These are phyloP conservation scores for Camellia oleifera DNA, from an alignment of 179 eudicot genomes.

Conservation along the genomic window DNA sequence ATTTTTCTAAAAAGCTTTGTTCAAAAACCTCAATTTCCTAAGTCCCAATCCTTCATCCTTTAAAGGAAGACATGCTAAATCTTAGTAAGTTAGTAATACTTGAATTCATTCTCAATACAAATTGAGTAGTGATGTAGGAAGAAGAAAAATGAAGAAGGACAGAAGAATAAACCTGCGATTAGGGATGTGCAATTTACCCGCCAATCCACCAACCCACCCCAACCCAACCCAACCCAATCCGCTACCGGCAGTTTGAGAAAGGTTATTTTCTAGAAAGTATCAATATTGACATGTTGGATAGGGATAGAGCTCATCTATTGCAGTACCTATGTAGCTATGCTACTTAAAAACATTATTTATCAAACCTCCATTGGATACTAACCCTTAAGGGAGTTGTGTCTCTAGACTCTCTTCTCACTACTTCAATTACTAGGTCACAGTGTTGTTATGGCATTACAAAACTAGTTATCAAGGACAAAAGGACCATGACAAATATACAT, in stretches of 20 bases:
- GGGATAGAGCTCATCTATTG: neutral
- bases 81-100: neutral
- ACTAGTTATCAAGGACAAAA: neutral
- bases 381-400: neutral
- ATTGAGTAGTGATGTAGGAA: too few species aligned
- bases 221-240: too few species aligned
- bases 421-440: neutral
- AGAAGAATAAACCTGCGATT: too few species aligned
- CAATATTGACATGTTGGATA: neutral
- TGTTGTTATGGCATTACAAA: too few species aligned
- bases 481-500: neutral
- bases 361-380: neutral
- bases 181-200: too few species aligned
- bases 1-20: neutral
- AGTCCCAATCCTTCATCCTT: neutral
- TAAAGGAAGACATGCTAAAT: neutral
- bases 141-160: too few species aligned
- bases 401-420: neutral
- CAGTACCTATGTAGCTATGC: neutral
- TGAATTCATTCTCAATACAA: too few species aligned
- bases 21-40: neutral
- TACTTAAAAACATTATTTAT: neutral
- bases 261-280: neutral
- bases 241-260: too few species aligned
- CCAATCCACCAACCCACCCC: too few species aligned